Conservation (phyloP, 2,329 filamentous ascomycete genomes). For the Cercospora sojina region DNA sequence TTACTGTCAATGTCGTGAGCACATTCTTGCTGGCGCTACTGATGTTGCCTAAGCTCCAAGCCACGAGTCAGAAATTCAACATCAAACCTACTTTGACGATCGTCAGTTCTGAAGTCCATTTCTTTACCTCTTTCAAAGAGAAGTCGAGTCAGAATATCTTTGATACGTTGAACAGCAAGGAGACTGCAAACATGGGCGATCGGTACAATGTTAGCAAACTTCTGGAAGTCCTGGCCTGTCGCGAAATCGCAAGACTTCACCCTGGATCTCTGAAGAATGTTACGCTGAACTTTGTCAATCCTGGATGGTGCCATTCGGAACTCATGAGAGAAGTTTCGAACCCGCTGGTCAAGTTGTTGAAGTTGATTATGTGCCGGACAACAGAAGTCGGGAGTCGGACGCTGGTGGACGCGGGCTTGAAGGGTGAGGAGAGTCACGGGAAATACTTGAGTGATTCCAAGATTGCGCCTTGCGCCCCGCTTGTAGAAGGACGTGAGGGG, state of each 20-base stretch:
- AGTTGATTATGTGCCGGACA: slow-evolving; percentile 34
- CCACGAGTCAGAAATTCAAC: slow-evolving; percentile 39
- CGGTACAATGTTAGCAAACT: slow-evolving; percentile 52
- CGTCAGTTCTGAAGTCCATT: slow-evolving; percentile 48
- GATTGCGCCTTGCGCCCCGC: slow-evolving; percentile 29
- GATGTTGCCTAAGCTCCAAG: slow-evolving; percentile 53
- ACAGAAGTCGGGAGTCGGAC: slow-evolving; percentile 45
- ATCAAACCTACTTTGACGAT: slow-evolving; percentile 41
- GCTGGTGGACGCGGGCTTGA: slow-evolving; percentile 42
- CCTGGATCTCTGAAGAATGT: slow-evolving; percentile 37
- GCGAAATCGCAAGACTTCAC: slow-evolving; percentile 36
- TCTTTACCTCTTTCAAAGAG: slow-evolving; percentile 37
- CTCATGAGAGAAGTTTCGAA: slow-evolving; percentile 39
- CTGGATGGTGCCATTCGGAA: slow-evolving; percentile 53
- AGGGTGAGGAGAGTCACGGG: slow-evolving; percentile 42
- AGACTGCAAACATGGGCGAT: slow-evolving; percentile 40
- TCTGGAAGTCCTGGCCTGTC: slow-evolving; percentile 48
- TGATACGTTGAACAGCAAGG: slow-evolving; percentile 39
- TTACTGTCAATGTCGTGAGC: slow-evolving; percentile 56
- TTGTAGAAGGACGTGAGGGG: slow-evolving; percentile 42
- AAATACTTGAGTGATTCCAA: slow-evolving; percentile 42
- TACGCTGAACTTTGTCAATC: slow-evolving; percentile 54
- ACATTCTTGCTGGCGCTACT: slow-evolving; percentile 53
- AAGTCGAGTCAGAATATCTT: slow-evolving; percentile 41
- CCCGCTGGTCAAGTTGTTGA: slow-evolving; percentile 17